Evolutionary conservation across 2,329 filamentous ascomycete species (phyloP), one percentile per base, ranked within the genome.

Genomic region (Fusarium siculi): DNA sequence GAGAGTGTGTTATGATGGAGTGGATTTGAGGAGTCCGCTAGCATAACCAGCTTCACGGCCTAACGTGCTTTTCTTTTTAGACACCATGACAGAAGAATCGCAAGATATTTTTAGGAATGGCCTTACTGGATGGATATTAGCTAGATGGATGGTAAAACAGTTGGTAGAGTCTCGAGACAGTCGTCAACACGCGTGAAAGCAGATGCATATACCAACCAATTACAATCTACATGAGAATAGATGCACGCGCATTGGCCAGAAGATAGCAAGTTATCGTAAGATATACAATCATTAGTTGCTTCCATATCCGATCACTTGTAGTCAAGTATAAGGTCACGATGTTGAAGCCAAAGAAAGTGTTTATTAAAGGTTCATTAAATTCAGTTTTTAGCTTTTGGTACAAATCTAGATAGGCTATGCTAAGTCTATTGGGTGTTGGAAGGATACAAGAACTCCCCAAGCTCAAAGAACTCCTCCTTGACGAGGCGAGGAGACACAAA

Each of bases 401-500:
- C 50, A 63, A 4, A n/a, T 71, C 62, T 74, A 74, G 25, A 72
- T 60, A 53, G 34, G 9, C 36, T 16, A 36, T 30, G 32, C 36
- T 42, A 52, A 53, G n/a, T 70, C 70, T 78, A 80, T 66, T 70
- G 66, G 21, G 81, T 82, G 76, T 88, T 88, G 79, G 85, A 88
- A 23, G 85, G 85, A 74, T 89, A 89, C 32, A 80, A 73, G 63
- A 87, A 86, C 25, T 78, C 81, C 52, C 83, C 81, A 32, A 72
- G 70, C 49, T 71, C 72, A 37, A 78, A 76, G 77, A 83, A 86
- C 57, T 87, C 85, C 77, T 87, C 85, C 78, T 89, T 90, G 73
- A 90, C 82, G 10, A 85, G 85, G 59, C 87, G 80, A 62, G 84
- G 81, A 74, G 85, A 86, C 19, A 86, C 85, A 74, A 89, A 89